These are phyloP conservation scores for Eucalyptus dawsonii DNA, from an alignment of 345 rosid genomes.

Conservation along the genomic window DNA sequence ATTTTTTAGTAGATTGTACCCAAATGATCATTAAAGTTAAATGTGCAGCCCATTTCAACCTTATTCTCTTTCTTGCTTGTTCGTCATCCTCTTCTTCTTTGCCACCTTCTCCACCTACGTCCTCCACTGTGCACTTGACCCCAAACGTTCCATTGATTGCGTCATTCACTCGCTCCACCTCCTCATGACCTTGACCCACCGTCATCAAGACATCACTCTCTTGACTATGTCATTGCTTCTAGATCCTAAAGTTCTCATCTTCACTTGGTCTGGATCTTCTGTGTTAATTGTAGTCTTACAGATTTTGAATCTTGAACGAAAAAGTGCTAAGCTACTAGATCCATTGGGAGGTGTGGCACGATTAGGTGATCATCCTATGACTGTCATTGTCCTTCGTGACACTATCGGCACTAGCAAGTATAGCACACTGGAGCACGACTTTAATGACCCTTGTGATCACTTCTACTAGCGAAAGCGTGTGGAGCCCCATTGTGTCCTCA, in stretches of 20 bases:
- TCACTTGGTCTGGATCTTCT: not conserved
- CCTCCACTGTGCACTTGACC: not conserved
- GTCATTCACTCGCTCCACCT: not conserved
- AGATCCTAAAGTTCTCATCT: not conserved
- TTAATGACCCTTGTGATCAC: not conserved
- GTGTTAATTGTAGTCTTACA: not conserved
- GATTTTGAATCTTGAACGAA: accelerated
- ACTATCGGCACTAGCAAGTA: not conserved
- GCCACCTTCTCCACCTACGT: not conserved
- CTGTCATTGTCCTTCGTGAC: not conserved
- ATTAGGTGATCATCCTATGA: not conserved
- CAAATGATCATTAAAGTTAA: not conserved
- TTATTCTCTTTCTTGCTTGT: not conserved
- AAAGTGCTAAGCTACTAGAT: not conserved
- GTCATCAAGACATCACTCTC: not conserved
- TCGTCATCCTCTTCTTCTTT: not conserved
- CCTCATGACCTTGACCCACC: not conserved
- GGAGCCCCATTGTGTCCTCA: not conserved
- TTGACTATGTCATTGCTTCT: not conserved
- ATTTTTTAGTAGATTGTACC: not conserved
- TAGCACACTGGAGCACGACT: not conserved
- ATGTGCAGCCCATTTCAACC: not conserved
- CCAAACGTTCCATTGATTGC: not conserved
- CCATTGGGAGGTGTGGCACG: not conserved
- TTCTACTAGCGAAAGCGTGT: not conserved